Conservation (phyloP, 2,329 filamentous ascomycete species). For the Pseudodiploospora longispora region DNA sequence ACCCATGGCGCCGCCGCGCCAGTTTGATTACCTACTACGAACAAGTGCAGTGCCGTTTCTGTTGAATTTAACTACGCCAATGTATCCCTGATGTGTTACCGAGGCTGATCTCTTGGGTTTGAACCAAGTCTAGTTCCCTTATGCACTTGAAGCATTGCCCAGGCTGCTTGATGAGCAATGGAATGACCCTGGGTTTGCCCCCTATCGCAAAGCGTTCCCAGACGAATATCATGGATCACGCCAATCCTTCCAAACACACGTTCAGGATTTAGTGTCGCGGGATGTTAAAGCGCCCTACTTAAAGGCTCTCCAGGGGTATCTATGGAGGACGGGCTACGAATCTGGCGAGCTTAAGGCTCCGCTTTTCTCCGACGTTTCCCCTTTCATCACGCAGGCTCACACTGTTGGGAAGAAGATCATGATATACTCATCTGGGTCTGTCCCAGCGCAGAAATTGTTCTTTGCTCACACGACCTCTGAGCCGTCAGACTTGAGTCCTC, state of each 20-base stretch:
- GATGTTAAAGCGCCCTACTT: slow-evolving; percentile 72
- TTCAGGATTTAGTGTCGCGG: slow-evolving; percentile 59
- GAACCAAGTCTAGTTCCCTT: slow-evolving; percentile 56
- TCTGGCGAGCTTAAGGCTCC: slow-evolving; percentile 62
- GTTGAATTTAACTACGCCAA: no score
- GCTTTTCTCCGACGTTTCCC: slow-evolving; percentile 66
- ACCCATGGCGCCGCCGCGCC: no score
- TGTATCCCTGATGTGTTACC: no score
- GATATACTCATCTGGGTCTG: slow-evolving; percentile 77
- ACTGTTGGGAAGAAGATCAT: slow-evolving; percentile 49
- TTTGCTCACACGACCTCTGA: slow-evolving; percentile 58
- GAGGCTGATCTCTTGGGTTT: slow-evolving; percentile 7
- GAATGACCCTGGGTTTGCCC: slow-evolving; percentile 54
- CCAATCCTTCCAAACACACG: slow-evolving; percentile 55
- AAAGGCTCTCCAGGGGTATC: slow-evolving; percentile 70
- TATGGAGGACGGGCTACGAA: slow-evolving; percentile 69
- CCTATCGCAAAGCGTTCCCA: slow-evolving; percentile 66
- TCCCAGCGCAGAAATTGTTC: slow-evolving; percentile 71
- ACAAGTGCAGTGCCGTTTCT: no score
- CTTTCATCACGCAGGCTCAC: slow-evolving; percentile 53
- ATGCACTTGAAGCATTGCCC: slow-evolving; percentile 61
- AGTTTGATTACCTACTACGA: no score
- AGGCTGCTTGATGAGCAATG: slow-evolving; percentile 57
- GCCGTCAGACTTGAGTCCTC: slow-evolving; percentile 48
- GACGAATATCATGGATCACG: slow-evolving; percentile 51